A percentile compares a stretch with the other conserved stretches of the same genome.
phyloP scores from a whole-genome alignment of 805 yeast species.

The Jamesozyma piceae region DNA sequence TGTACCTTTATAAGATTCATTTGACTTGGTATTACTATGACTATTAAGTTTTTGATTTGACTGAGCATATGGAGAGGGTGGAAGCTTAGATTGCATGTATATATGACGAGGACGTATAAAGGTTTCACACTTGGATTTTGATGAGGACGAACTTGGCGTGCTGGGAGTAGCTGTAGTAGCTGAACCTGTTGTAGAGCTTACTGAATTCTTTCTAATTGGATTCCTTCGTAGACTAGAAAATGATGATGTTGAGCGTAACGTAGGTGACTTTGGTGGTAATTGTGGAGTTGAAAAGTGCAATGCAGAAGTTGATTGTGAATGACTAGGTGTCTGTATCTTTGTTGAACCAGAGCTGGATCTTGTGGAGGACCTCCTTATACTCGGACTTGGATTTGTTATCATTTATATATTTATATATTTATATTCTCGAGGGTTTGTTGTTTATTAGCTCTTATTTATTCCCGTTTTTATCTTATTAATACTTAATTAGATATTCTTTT shows the following conservation, averaged over 20 bases:
- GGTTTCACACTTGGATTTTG: conserved; percentile 4
- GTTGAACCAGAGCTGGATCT: conserved; percentile 3
- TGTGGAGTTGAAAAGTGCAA: neutral
- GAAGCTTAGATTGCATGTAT: neutral
- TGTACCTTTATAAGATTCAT: conserved; percentile 48
- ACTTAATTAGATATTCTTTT: too few species aligned
- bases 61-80: neutral
- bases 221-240: conserved; percentile 11
- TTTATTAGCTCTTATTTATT: too few species aligned
- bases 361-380: conserved; percentile 13
- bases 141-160: conserved; percentile 3
- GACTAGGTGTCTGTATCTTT: neutral
- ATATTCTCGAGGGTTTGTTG: too few species aligned
- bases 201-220: neutral
- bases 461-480: too few species aligned
- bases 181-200: conserved; percentile 4
- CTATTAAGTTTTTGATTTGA: neutral
- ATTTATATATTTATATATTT: conserved; percentile 1
- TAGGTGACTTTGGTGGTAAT: conserved; percentile 16
- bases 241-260: conserved; percentile 14
- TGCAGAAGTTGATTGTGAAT: conserved; percentile 1
- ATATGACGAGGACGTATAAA: conserved; percentile 3
- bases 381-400: conserved; percentile 20
- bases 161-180: conserved; percentile 2
- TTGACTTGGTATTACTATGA: conserved; percentile 1